Percentiles rank a stretch among this genome's conserved stretches.
phyloP scores from a whole-genome alignment of 2,329 filamentous ascomycete species.

The Verticillium nonalfalfae region DNA sequence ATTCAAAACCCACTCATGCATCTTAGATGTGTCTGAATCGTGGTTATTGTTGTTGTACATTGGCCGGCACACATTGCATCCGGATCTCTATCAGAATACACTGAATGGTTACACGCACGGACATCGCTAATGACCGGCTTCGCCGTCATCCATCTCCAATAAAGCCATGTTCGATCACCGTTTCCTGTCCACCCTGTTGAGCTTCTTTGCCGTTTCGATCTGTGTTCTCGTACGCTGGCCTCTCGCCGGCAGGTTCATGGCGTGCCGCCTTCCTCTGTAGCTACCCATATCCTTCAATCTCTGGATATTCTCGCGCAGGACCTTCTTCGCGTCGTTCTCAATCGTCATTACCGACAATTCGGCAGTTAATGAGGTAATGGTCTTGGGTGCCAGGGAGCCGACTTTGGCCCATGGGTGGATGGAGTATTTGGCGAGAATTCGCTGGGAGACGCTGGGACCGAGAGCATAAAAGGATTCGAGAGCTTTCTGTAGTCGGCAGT shows the following conservation, averaged over 20 bases:
- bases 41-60: not conserved
- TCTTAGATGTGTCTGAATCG: not conserved
- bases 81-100: not conserved
- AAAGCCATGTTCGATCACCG: slow-evolving; percentile 19
- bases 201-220: slow-evolving; percentile 52
- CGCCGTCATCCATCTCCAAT: not conserved
- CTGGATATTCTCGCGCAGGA: slow-evolving; percentile 78
- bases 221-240: slow-evolving; percentile 84
- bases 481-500: slow-evolving; percentile 44
- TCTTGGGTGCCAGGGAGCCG: slow-evolving; percentile 66
- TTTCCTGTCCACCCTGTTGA: slow-evolving; percentile 51
- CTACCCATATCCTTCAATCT: slow-evolving; percentile 85
- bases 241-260: slow-evolving; percentile 84
- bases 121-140: not conserved
- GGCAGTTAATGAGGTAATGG: slow-evolving; percentile 73
- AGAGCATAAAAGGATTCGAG: slow-evolving; percentile 85
- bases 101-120: not conserved
- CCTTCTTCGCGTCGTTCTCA: slow-evolving; percentile 76
- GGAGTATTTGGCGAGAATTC: slow-evolving; percentile 80
- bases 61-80: not conserved
- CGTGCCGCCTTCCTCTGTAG: slow-evolving; percentile 84
- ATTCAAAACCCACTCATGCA: not conserved
- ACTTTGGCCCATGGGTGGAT: slow-evolving; percentile 81
- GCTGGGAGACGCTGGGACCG: slow-evolving; percentile 60
- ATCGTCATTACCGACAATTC: slow-evolving; percentile 89